Evolutionary conservation across 345 rosid genomes (phyloP).

Genomic region (Acer yangbiense): DNA sequence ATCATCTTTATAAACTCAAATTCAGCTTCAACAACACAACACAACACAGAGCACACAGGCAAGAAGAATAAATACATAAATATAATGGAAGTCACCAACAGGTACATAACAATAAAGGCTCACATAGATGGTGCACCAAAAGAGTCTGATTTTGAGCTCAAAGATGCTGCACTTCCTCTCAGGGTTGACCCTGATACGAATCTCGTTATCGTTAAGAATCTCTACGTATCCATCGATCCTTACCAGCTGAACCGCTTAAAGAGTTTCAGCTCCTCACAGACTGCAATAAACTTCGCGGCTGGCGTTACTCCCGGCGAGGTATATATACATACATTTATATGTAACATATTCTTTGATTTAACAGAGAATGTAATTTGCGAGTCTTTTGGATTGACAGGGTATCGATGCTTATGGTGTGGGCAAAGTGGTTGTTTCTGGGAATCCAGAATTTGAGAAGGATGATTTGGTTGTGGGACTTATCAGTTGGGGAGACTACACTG

Average conservation of each 20-base stretch:
- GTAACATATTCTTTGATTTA: not conserved
- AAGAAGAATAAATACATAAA: too few species aligned
- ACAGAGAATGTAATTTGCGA: not conserved
- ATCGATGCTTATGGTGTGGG: conserved; percentile 56
- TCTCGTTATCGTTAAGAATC: conserved; percentile 45
- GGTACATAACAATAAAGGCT: conserved; percentile 35
- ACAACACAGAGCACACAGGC: not conserved
- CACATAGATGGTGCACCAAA: conserved; percentile 40
- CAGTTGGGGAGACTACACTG: conserved; percentile 56
- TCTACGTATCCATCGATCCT: conserved; percentile 58
- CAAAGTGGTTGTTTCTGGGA: conserved; percentile 50
- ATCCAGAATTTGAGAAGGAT: conserved; percentile 44
- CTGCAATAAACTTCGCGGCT: not conserved
- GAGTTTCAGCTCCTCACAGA: conserved; percentile 43
- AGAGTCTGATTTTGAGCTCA: conserved; percentile 46
- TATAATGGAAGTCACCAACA: conserved; percentile 42
- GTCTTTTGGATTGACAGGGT: conserved; percentile 29
- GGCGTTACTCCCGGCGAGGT: conserved; percentile 47
- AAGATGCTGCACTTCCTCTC: conserved; percentile 25
- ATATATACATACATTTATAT: not conserved
- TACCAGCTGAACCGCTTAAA: conserved; percentile 62
- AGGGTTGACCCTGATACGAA: conserved; percentile 30
- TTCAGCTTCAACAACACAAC: not conserved
- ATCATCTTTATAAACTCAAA: not conserved
- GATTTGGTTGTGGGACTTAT: conserved; percentile 52